A percentile compares a stretch with the other conserved stretches of the same genome.
Evolutionary conservation across 2,329 filamentous ascomycete species (phyloP).

Genomic region (Diplodia mutila): DNA sequence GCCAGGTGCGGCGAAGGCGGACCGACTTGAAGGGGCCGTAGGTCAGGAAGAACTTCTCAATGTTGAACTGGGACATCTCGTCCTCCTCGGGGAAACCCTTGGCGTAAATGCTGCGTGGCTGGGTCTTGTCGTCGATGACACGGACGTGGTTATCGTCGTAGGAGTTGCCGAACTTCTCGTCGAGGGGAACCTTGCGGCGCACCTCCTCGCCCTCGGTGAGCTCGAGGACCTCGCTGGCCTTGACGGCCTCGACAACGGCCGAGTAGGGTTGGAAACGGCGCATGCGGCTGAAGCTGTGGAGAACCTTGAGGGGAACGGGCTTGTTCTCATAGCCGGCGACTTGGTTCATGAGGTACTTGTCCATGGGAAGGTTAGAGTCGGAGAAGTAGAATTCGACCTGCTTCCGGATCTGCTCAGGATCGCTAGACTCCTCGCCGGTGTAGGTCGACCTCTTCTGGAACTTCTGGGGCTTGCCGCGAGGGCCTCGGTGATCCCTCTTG

Average conservation of each 20-base stretch:
- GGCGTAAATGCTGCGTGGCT: slow-evolving; percentile 80
- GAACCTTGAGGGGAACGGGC: slow-evolving; percentile 74
- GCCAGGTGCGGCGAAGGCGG: slow-evolving; percentile 77
- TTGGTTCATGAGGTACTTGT: slow-evolving; percentile 82
- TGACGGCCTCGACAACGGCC: slow-evolving; percentile 80
- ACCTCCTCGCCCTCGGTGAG: slow-evolving; percentile 64
- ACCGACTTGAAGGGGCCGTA: slow-evolving; percentile 80
- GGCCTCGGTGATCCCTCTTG: slow-evolving; percentile 28
- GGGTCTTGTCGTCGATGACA: slow-evolving; percentile 66
- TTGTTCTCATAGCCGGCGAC: slow-evolving; percentile 81
- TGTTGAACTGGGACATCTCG: slow-evolving; percentile 85
- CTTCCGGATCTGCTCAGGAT: slow-evolving; percentile 79
- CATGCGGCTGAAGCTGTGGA: slow-evolving; percentile 95
- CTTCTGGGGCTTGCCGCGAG: slow-evolving; percentile 7
- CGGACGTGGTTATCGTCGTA: slow-evolving; percentile 58
- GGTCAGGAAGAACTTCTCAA: slow-evolving; percentile 87
- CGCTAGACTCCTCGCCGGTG: slow-evolving; percentile 68
- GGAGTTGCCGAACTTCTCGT: slow-evolving; percentile 51
- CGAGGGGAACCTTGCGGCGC: slow-evolving; percentile 71
- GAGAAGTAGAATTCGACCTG: slow-evolving; percentile 98
- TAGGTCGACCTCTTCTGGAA: slow-evolving; percentile 35
- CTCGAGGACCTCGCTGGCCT: slow-evolving; percentile 73
- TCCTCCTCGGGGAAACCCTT: slow-evolving; percentile 91
- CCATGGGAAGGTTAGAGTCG: slow-evolving; percentile 84
- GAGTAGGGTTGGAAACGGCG: slow-evolving; percentile 87